Percentiles rank a stretch among this genome's conserved stretches.
Conservation (phyloP, 1,139 yeast species). For the Scheffersomyces insectosa region DNA sequence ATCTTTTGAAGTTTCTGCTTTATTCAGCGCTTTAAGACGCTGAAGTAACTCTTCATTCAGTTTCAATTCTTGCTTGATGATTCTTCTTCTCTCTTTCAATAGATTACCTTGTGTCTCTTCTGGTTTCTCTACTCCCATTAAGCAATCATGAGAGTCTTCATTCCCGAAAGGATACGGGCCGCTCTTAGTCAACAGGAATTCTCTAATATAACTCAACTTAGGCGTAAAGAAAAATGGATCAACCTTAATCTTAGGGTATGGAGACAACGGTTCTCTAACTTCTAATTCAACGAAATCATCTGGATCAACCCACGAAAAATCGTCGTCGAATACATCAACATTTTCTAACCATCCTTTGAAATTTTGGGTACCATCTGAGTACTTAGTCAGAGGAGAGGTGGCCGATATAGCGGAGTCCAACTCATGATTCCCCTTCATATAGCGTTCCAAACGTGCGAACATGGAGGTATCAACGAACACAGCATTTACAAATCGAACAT, state of each 20-base stretch:
- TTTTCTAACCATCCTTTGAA: slow-evolving; percentile 19
- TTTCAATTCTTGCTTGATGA: slow-evolving; percentile 47
- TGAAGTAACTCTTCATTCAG: slow-evolving; percentile 23
- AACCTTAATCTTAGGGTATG: slow-evolving; percentile 58
- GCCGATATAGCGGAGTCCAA: not conserved
- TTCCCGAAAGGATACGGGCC: slow-evolving; percentile 67
- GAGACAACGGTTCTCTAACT: slow-evolving; percentile 44
- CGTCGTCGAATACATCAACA: slow-evolving; percentile 43
- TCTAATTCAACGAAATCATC: slow-evolving; percentile 82
- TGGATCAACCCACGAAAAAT: slow-evolving; percentile 72
- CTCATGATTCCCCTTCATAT: slow-evolving; percentile 17
- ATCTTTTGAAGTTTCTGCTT: slow-evolving; percentile 15
- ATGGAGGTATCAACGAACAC: slow-evolving; percentile 59
- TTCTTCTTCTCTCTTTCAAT: slow-evolving; percentile 38
- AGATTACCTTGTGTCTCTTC: slow-evolving; percentile 52
- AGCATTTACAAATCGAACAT: slow-evolving; percentile 71
- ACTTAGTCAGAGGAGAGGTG: not conserved
- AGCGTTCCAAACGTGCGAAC: slow-evolving; percentile 47
- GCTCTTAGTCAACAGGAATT: slow-evolving; percentile 45
- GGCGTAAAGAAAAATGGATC: slow-evolving; percentile 74
- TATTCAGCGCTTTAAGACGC: slow-evolving; percentile 19
- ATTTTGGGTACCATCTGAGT: slow-evolving; percentile 1
- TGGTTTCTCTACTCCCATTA: slow-evolving; percentile 57
- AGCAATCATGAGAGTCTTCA: slow-evolving; percentile 68
- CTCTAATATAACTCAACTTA: slow-evolving; percentile 72